Evolutionary conservation across 129 eudicot genomes (phyloP).

Genomic region (Helianthus tuberosus): DNA sequence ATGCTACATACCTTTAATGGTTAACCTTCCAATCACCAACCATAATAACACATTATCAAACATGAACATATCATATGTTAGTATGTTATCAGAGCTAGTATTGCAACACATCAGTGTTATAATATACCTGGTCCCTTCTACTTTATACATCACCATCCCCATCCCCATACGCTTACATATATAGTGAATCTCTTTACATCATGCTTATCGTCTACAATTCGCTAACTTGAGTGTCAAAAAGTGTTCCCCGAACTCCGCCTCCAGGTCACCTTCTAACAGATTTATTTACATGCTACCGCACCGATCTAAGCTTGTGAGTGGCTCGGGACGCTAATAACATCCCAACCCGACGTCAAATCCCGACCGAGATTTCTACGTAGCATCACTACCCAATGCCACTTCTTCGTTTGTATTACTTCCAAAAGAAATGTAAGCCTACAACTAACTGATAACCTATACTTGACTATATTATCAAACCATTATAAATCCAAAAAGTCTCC

Average conservation of each 20-base stretch:
- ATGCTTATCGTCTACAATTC: too few relatives aligned
- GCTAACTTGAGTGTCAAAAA: too few relatives aligned
- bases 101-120: constrained; percentile 8
- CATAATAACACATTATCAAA: background rate
- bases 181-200: too few relatives aligned
- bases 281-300: too few relatives aligned
- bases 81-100: background rate
- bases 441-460: background rate
- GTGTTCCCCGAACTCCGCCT: too few relatives aligned
- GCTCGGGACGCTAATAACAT: too few relatives aligned
- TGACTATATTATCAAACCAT: background rate
- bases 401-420: background rate
- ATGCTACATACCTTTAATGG: constrained; percentile 1
- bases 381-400: background rate
- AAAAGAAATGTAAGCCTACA: background rate
- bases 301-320: too few relatives aligned
- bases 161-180: too few relatives aligned
- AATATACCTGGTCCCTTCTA: background rate
- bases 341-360: too few relatives aligned
- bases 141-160: too few relatives aligned
- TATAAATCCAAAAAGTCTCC: background rate
- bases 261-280: too few relatives aligned
- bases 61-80: background rate
- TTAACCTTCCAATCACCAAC: background rate
- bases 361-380: too few relatives aligned